Percentiles rank a stretch among this genome's conserved stretches.
phyloP scores from a whole-genome alignment of 1,284 basidiomycete genomes.

The Xanthoconium separans region DNA sequence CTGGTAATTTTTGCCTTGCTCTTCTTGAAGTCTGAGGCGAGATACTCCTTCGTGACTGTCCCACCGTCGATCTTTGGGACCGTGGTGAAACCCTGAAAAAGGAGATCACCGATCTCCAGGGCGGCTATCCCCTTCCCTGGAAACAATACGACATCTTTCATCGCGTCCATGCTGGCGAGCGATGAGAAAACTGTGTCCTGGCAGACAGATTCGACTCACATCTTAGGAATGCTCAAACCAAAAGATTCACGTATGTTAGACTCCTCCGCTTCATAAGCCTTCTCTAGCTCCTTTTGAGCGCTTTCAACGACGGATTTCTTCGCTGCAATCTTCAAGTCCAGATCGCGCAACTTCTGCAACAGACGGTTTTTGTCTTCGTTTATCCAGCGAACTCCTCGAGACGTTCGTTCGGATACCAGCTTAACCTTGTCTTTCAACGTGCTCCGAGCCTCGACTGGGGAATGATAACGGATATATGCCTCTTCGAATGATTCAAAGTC shows the following conservation, averaged over 20 bases:
- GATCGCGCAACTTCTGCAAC: not conserved
- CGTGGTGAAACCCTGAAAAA: not conserved
- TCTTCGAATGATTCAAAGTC: not conserved
- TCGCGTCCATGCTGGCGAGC: not conserved
- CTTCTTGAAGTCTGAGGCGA: not conserved
- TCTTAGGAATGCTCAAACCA: not conserved
- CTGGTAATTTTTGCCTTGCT: not conserved
- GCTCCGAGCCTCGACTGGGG: not conserved
- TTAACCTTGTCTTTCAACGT: not conserved
- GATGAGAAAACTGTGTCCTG: not conserved
- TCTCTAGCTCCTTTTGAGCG: not conserved
- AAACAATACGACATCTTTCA: not conserved
- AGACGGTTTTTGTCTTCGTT: not conserved
- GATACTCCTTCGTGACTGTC: not conserved
- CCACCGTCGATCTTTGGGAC: not conserved
- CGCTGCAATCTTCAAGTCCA: not conserved
- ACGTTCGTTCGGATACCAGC: not conserved
- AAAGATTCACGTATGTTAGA: not conserved
- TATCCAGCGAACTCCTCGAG: not conserved
- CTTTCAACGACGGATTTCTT: not conserved
- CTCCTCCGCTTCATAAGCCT: not conserved
- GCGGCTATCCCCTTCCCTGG: not conserved
- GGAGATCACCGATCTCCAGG: not conserved
- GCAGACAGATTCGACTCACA: not conserved
- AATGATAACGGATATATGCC: not conserved